Evolutionary conservation across 768 basidiomycete genomes (phyloP).

Genomic region (Lentinus brumalis): DNA sequence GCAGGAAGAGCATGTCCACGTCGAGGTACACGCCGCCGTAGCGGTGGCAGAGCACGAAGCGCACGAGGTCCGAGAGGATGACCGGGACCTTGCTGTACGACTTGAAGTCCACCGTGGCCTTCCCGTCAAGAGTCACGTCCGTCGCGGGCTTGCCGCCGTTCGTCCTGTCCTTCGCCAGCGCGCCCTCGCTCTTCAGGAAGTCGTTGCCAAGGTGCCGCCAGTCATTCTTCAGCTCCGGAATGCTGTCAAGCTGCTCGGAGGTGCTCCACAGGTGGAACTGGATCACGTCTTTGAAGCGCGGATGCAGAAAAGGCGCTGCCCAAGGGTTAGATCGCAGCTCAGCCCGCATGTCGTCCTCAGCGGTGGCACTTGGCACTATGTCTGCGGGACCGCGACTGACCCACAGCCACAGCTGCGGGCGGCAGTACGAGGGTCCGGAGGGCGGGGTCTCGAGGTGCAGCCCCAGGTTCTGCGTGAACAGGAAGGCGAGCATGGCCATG

Average conservation of each 20-base stretch:
- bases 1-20: slow-evolving; percentile 92
- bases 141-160: slow-evolving; percentile 30
- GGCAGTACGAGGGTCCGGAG: slow-evolving; percentile 60
- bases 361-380: slow-evolving; percentile 81
- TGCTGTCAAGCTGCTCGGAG: slow-evolving; percentile 91
- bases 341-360: slow-evolving; percentile 79
- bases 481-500: slow-evolving; percentile 91
- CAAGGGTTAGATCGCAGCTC: slow-evolving; percentile 84
- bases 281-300: slow-evolving; percentile 87
- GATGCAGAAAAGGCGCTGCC: slow-evolving; percentile 94
- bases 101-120: slow-evolving; percentile 17
- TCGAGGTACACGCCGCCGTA: slow-evolving; percentile 97
- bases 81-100: slow-evolving; percentile 90
- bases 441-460: slow-evolving; percentile 62
- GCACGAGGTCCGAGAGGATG: slow-evolving; percentile 94
- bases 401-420: slow-evolving; percentile 97
- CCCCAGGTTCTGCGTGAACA: slow-evolving; percentile 94
- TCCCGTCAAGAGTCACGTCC: slow-evolving; percentile 20
- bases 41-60: slow-evolving; percentile 95
- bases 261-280: slow-evolving; percentile 99
- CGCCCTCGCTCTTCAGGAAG: slow-evolving; percentile 80
- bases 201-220: slow-evolving; percentile 79
- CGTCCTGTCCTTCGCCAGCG: slow-evolving; percentile 41
- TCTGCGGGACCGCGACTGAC: slow-evolving; percentile 97
- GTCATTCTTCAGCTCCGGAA: slow-evolving; percentile 85